A percentile compares a stretch with the other conserved stretches of the same genome.
These are phyloP conservation scores for Ambrosia hybrid DNA, from an alignment of 140 eudicot genomes.

Conservation along the genomic window DNA sequence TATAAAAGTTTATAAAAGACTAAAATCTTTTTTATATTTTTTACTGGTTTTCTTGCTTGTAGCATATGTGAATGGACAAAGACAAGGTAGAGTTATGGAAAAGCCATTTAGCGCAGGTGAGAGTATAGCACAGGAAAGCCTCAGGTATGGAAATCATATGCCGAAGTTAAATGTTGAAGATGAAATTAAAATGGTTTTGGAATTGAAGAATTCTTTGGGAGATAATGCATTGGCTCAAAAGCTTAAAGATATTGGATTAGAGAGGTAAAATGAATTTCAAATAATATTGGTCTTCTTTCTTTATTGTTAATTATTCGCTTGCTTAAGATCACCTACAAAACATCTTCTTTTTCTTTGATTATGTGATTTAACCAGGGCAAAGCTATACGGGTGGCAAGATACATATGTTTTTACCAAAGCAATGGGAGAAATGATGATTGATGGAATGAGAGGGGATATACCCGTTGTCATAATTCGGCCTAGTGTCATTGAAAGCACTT, in stretches of 20 bases:
- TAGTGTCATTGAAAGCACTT: slow-evolving; percentile 93
- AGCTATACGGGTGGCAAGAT: slow-evolving; percentile 93
- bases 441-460: slow-evolving; percentile 74
- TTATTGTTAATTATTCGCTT: background rate
- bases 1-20: background rate
- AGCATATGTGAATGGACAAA: slow-evolving; percentile 97
- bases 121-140: slow-evolving; percentile 69
- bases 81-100: slow-evolving; percentile 93
- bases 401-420: slow-evolving; percentile 97
- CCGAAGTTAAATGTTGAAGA: slow-evolving; percentile 71
- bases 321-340: background rate
- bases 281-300: background rate
- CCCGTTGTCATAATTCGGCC: slow-evolving; percentile 93
- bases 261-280: slow-evolving; percentile 50
- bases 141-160: slow-evolving; percentile 20
- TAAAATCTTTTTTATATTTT: background rate
- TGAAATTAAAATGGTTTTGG: slow-evolving; percentile 69
- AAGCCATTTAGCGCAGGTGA: slow-evolving; percentile 75
- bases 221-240: slow-evolving; percentile 49
- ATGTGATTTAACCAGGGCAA: slow-evolving; percentile 54
- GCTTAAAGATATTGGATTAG: slow-evolving; percentile 76
- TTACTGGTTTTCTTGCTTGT: slow-evolving; percentile 25
- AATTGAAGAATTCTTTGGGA: slow-evolving; percentile 46
- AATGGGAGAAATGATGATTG: slow-evolving; percentile 98
- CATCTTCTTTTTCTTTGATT: background rate